Evolutionary conservation across 345 rosid genomes (phyloP), one percentile per base, ranked within the genome.

Genomic region (Cochlearia excelsa): DNA sequence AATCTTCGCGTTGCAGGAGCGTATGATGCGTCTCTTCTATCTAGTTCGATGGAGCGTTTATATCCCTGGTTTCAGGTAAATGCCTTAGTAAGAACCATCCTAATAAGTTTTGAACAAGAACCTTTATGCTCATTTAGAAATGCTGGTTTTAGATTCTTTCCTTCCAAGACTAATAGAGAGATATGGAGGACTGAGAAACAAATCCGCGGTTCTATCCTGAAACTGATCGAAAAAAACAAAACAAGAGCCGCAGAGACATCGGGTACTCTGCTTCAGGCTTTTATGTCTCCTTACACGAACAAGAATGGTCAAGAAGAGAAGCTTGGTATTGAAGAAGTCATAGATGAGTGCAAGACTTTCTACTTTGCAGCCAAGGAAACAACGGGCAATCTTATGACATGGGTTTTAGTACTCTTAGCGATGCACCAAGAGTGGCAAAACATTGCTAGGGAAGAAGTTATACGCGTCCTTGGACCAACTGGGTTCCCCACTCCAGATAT

Each of bases 341-440:
- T 88, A 57, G 87, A 88, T 27, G 95, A 92, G 65, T 84, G 93
- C 81, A 84, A 92, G 68, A 88, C 93, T 4, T 84, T 92, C 65
- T 88, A 88, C 70, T 84, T 88, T 48, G 93, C 95, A 4, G 97
- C 93, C 37, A 88, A 88, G 31, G 95, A 92, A 68, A 92, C 96
- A 7, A 76, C 87, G 1, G 96, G 79, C 35, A 75, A 80, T 27
- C 82, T 82, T 30, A 66, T 92, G 71, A 81, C 88, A 7, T 86
- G 90, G 88, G 79, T 80, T 0, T 69, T 92, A 56, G 54, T 88
- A 0, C 84, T 81, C 26, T 66, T 92, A 9, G 88, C 90, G n/a
- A 38, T 69, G 71, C 75, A 91, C 65, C 96, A 80, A 44, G 89
- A 88, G 33, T 92, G 98, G 95, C 90, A 92, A 70, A 50, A 40